Percentiles rank a stretch among this genome's conserved stretches.
phyloP scores from a whole-genome alignment of 2,329 filamentous ascomycete species.

The Parasarocladium wereldwijsianum region DNA sequence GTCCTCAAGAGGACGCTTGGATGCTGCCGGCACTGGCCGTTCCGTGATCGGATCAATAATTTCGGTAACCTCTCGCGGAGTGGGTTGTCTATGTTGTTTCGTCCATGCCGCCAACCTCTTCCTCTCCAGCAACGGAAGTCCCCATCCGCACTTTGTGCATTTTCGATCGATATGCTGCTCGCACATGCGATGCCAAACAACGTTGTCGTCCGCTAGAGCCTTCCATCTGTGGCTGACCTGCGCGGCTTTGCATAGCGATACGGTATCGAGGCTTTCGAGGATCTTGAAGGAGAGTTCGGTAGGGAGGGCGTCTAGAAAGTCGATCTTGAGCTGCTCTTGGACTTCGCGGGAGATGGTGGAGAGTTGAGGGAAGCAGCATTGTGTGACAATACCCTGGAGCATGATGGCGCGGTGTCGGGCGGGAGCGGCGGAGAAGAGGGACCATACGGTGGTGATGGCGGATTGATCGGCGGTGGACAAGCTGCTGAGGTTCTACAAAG shows the following conservation, averaged over 20 bases:
- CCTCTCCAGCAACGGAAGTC: conserved; percentile 74
- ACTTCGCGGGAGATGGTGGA: conserved; percentile 85
- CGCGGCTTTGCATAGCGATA: conserved; percentile 86
- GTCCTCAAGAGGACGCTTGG: conserved; percentile 17
- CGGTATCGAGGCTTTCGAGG: conserved; percentile 81
- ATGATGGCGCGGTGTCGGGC: conserved; percentile 90
- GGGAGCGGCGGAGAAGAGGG: conserved; percentile 88
- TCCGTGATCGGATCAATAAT: neutral
- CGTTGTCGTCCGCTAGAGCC: conserved; percentile 84
- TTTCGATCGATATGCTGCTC: conserved; percentile 92
- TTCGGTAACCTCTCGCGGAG: conserved; percentile 5
- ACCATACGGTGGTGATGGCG: conserved; percentile 95
- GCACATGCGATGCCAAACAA: conserved; percentile 96
- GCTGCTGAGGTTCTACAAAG: conserved; percentile 57
- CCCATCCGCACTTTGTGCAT: conserved; percentile 92
- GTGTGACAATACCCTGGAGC: conserved; percentile 88
- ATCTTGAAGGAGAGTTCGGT: conserved; percentile 89
- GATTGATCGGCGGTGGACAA: conserved; percentile 79
- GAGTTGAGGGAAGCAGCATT: conserved; percentile 95
- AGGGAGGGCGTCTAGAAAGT: conserved; percentile 81
- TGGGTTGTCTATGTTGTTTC: conserved; percentile 57
- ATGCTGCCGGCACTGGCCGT: conserved; percentile 12
- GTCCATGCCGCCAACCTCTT: conserved; percentile 80
- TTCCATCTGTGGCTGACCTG: conserved; percentile 87
- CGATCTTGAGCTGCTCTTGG: conserved; percentile 90